These are phyloP conservation scores for Auricularia cornea DNA, from an alignment of 768 basidiomycete genomes.

Conservation along the genomic window DNA sequence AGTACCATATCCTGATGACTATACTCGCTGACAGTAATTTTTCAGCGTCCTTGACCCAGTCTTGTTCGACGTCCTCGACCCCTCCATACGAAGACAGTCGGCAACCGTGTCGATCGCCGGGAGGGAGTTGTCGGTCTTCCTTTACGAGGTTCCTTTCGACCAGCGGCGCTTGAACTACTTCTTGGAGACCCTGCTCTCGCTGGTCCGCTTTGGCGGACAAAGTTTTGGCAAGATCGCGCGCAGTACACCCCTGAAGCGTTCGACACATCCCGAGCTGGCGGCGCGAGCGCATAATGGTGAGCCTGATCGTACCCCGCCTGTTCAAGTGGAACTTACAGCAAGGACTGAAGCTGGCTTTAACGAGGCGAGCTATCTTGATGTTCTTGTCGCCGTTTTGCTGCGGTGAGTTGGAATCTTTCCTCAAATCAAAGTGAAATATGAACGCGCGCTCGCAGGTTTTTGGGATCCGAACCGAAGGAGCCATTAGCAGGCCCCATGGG, in stretches of 20 bases:
- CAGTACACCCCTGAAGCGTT: constrained; percentile 52
- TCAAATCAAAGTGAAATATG: too few relatives aligned
- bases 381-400: constrained; percentile 62
- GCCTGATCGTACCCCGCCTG: constrained; percentile 9
- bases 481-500: constrained; percentile 43
- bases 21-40: background rate
- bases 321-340: background rate
- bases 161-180: constrained; percentile 64
- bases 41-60: constrained; percentile 84
- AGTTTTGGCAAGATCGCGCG: constrained; percentile 74
- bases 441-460: constrained; percentile 54
- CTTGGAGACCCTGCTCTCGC: constrained; percentile 65
- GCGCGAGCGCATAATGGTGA: constrained; percentile 55
- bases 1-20: too few relatives aligned
- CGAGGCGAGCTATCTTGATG: constrained; percentile 68
- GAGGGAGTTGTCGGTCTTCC: constrained; percentile 55
- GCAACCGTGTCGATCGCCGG: constrained; percentile 47
- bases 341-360: constrained; percentile 28
- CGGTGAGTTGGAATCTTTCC: constrained; percentile 36
- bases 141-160: constrained; percentile 71
- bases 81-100: constrained; percentile 47
- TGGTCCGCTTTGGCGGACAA: constrained; percentile 84
- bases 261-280: constrained; percentile 53
- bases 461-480: constrained; percentile 68
- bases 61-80: constrained; percentile 66